Percentiles rank a stretch among this genome's conserved stretches.
Evolutionary conservation across 345 rosid genomes (phyloP).

Genomic region (Hibiscus syriacus): DNA sequence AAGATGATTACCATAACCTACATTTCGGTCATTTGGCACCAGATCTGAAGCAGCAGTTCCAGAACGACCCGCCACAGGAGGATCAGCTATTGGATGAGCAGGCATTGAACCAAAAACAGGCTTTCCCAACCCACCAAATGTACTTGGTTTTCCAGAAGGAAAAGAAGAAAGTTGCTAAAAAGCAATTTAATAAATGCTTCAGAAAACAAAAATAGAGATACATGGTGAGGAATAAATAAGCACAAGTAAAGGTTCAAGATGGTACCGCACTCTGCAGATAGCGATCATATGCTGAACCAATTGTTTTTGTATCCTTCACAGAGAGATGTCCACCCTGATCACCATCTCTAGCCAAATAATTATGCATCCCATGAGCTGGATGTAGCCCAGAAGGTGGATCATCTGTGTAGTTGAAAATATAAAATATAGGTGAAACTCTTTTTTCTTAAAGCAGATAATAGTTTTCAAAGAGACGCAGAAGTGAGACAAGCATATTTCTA

Average conservation of each 20-base stretch:
- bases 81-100: slow-evolving; percentile 35
- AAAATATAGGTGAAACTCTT: not conserved
- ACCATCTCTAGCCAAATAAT: slow-evolving; percentile 50
- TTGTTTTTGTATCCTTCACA: slow-evolving; percentile 65
- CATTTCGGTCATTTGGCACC: slow-evolving; percentile 41
- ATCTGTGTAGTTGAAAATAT: slow-evolving; percentile 23
- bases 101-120: slow-evolving; percentile 27
- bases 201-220: slow-evolving; percentile 15
- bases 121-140: slow-evolving; percentile 35
- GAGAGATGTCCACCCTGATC: slow-evolving; percentile 36
- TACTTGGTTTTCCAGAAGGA: slow-evolving; percentile 48
- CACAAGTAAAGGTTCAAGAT: not conserved
- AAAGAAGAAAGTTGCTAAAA: slow-evolving; percentile 58
- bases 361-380: slow-evolving; percentile 40
- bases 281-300: slow-evolving; percentile 73
- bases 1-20: slow-evolving; percentile 30
- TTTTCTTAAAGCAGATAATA: not conserved
- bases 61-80: slow-evolving; percentile 34
- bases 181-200: slow-evolving; percentile 18
- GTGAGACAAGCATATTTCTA: slow-evolving; percentile 1
- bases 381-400: slow-evolving; percentile 33
- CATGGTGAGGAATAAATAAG: not conserved
- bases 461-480: not conserved
- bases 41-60: slow-evolving; percentile 33
- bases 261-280: slow-evolving; percentile 57